Evolutionary conservation across 2,329 filamentous ascomycete genomes (phyloP), one percentile per base, ranked within the genome.

Genomic region (Talaromyces sp.): DNA sequence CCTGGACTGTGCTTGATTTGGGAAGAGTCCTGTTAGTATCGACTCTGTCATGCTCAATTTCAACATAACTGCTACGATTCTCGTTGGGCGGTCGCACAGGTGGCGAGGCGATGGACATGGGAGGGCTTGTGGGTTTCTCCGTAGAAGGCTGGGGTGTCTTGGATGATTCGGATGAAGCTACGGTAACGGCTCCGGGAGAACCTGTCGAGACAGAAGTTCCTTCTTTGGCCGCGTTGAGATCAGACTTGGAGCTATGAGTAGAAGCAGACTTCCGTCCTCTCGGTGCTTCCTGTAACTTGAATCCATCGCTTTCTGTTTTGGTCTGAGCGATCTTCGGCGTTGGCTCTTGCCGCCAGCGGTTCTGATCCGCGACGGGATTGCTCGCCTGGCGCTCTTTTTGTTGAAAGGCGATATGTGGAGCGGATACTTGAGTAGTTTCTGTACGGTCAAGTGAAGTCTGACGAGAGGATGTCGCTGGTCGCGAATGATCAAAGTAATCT

Each of bases 331-430:
- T n/a, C 49, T 66, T 63, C 43, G 52, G 64, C 56, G 47, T 75
- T 71, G 64, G 13, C 16, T 66, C 64, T 67, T 73, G 70, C 41
- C 73, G 72, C 70, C 73, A 75, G 22, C 70, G 72, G 45, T 65
- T 61, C 9, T 70, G 56, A 39, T 74, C 73, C 22, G 59, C 43
- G 19, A 41, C 14, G 60, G 58, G 27, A 2, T 87, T 86, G 0
- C 88, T 88, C 4, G 84, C 78, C 66, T 87, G 84, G 52, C 90
- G 86, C 1, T 87, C 87, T 77, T 93, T 95, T 72, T 96, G 92
- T 75, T 96, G 92, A 74, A 93, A 96, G 24, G 92, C 90, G 71
- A 96, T 96, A 73, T 97, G 93, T n/a, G 93, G 92, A 16, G 91
- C 93, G 2, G 88, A 85, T 66, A 80, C 74, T 60, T 73, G 79